A percentile compares a stretch with the other conserved stretches of the same genome.
These are phyloP conservation scores for Coemansia erecta DNA, from an alignment of 192 early-diverging fungal genomes.

Conservation along the genomic window DNA sequence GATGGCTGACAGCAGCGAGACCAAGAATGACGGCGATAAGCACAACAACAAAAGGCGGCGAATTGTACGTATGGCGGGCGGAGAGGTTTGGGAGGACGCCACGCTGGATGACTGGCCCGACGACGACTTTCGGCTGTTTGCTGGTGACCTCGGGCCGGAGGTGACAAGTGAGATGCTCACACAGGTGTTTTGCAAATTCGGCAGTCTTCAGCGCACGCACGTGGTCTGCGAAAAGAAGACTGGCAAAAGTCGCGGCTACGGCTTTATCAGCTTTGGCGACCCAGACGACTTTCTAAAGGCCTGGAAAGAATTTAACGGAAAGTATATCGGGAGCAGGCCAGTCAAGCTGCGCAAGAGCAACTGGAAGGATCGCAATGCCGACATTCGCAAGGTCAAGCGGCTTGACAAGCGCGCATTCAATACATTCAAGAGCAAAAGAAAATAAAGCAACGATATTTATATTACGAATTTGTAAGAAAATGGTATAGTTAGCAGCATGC, in stretches of 20 bases:
- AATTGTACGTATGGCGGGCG: conserved; percentile 79
- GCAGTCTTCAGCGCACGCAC: conserved; percentile 72
- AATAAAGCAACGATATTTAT: conserved; percentile 7
- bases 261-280: conserved; percentile 90
- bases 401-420: conserved; percentile 40
- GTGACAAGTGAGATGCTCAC: conserved; percentile 79
- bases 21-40: conserved; percentile 7
- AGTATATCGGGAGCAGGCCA: conserved; percentile 93
- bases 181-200: conserved; percentile 84
- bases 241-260: conserved; percentile 86
- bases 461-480: background rate
- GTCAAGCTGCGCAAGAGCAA: conserved; percentile 91
- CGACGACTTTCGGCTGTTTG: conserved; percentile 92
- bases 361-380: conserved; percentile 88
- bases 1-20: background rate
- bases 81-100: conserved; percentile 90
- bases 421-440: conserved; percentile 28
- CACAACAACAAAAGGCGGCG: conserved; percentile 62
- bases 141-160: conserved; percentile 92
- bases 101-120: conserved; percentile 84
- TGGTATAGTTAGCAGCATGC: conserved; percentile 34
- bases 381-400: conserved; percentile 57
- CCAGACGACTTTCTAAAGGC: conserved; percentile 90
- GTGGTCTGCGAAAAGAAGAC: conserved; percentile 86
- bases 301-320: conserved; percentile 95